Base-by-base conservation (phyloP, 345 rosid species). In the Aurinia saxatilis region DNA sequence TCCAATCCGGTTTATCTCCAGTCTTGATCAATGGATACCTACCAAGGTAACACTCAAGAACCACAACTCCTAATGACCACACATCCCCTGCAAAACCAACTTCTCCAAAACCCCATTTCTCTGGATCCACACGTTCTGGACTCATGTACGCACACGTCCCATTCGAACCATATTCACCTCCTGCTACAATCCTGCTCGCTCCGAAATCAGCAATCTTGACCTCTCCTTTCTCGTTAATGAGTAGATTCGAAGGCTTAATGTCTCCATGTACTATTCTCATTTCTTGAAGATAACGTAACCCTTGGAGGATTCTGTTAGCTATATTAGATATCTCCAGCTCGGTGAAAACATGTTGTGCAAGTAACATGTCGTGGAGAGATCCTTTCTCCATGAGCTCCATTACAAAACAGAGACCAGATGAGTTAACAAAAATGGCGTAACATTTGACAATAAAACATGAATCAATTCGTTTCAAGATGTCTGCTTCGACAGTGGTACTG, bases 91-190 rank as follows among this genome's bases (percentile, higher is more conserved):
- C 72, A 15, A 71, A 85, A 10, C 88, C 95, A 40, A 72, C 62
- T 0, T 66, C 51, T 11, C 38, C 46, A 15, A 51, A 73, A 6
- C 82, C 81, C 86, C 84, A 85, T 33, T 68, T 49, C 15, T 81
- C 82, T 7, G 79, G 82, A 65, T 85, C 88, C 10, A 83, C 21
- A 49, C 90, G 74, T 62, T 85, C 91, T 0, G 87, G 87, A 56
- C 90, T 85, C 92, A 83, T 88, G 49, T 81, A 85, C 16, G 86
- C 90, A 57, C 82, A 76, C 1, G 96, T 85, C 13, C 96, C 90
- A 35, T 34, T 58, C 1, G 52, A 67, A 31, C 30, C 78, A 71
- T 65, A 38, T 41, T 69, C 12, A 65, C 35, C 15, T 77, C 76
- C 73, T 1, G 60, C 70, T 21, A 72, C 70, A 7, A 79, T 56